phyloP scores from a whole-genome alignment of 2,329 filamentous ascomycete genomes.

The Aureobasidium pullulans region DNA sequence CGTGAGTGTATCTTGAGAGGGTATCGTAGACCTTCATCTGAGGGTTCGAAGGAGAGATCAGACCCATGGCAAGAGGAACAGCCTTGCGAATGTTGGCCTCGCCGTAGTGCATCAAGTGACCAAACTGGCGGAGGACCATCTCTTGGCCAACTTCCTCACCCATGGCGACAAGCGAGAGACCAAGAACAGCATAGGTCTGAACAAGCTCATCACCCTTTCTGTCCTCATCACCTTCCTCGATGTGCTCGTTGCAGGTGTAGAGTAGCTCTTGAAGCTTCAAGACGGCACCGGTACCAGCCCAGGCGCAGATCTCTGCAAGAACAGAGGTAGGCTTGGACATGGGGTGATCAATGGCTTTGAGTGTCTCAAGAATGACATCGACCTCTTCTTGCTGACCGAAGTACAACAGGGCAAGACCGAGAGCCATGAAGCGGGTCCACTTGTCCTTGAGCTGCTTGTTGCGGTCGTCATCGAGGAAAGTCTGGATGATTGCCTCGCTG shows the following conservation, averaged over 20 bases:
- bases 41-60: constrained; percentile 94
- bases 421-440: constrained; percentile 94
- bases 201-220: constrained; percentile 94
- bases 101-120: constrained; percentile 98
- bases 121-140: constrained; percentile 96
- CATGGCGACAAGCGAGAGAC: constrained; percentile 92
- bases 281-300: constrained; percentile 94
- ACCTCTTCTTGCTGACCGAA: constrained; percentile 97
- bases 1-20: constrained; percentile 92
- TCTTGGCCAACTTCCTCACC: constrained; percentile 97
- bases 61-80: constrained; percentile 90
- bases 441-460: constrained; percentile 90
- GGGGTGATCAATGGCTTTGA: constrained; percentile 94
- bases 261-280: constrained; percentile 95
- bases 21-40: constrained; percentile 99
- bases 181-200: constrained; percentile 92
- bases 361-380: constrained; percentile 92
- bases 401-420: constrained; percentile 87
- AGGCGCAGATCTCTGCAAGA: constrained; percentile 91
- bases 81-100: constrained; percentile 95
- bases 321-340: constrained; percentile 95
- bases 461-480: constrained; percentile 87
- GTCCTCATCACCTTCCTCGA: constrained; percentile 72
- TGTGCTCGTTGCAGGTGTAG: constrained; percentile 95
- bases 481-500: constrained; percentile 84